Percentiles rank a stretch among this genome's conserved stretches.
These are phyloP conservation scores for Coemansia sp. DNA, from an alignment of 192 early-diverging fungal genomes.

Conservation along the genomic window DNA sequence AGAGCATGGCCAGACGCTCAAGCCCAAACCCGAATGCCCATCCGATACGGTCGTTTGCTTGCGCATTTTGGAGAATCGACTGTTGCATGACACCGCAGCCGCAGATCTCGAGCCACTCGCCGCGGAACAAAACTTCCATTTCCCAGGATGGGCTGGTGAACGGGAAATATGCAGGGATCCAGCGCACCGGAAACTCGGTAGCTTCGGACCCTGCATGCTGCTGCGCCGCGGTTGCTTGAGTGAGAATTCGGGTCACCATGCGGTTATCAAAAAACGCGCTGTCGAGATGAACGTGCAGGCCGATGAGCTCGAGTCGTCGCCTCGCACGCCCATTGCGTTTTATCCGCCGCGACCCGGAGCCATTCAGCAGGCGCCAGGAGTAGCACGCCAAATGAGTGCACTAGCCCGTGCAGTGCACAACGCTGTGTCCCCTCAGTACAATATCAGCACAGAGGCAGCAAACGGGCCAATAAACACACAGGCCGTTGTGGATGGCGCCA, in stretches of 20 bases:
- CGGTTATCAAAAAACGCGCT: slow-evolving; percentile 68
- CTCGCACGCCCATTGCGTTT: slow-evolving; percentile 38
- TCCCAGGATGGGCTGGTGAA: slow-evolving; percentile 97
- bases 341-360: slow-evolving; percentile 45
- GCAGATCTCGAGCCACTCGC: slow-evolving; percentile 90
- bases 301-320: slow-evolving; percentile 61
- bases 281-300: slow-evolving; percentile 76
- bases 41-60: slow-evolving; percentile 73
- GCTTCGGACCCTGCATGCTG: background rate
- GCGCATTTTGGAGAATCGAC: slow-evolving; percentile 70
- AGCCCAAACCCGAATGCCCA: slow-evolving; percentile 99
- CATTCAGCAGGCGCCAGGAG: slow-evolving; percentile 38
- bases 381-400: slow-evolving; percentile 50
- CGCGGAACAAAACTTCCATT: slow-evolving; percentile 91
- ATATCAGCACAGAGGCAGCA: slow-evolving; percentile 39
- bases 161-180: slow-evolving; percentile 94
- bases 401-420: slow-evolving; percentile 48
- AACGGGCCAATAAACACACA: slow-evolving; percentile 36
- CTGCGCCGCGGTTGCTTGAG: slow-evolving; percentile 35
- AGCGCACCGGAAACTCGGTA: slow-evolving; percentile 77
- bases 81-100: slow-evolving; percentile 94
- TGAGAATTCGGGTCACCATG: slow-evolving; percentile 73
- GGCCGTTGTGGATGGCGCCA: background rate
- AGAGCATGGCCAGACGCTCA: slow-evolving; percentile 92
- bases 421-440: slow-evolving; percentile 45